Evolutionary conservation across 2,329 filamentous ascomycete species (phyloP).

Genomic region (Diaporthe vexans): DNA sequence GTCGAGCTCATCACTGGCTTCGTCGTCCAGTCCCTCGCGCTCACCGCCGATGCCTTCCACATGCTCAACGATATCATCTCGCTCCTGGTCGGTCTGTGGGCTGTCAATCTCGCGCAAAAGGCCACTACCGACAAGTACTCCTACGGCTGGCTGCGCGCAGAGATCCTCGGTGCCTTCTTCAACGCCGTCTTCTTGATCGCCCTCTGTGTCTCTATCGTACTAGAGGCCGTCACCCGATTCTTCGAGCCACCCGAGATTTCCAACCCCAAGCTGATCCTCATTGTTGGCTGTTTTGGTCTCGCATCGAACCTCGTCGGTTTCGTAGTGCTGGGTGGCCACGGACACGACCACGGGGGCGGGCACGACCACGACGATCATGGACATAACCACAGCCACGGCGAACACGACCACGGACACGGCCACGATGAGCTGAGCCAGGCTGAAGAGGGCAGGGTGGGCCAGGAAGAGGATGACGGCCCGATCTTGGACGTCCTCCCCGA

Average conservation of each 20-base stretch:
- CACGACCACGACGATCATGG: slow-evolving; percentile 67
- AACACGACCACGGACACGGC: slow-evolving; percentile 47
- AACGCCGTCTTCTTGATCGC: slow-evolving; percentile 98
- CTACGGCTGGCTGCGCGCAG: slow-evolving; percentile 97
- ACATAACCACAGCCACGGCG: slow-evolving; percentile 57
- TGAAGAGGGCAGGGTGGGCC: slow-evolving; percentile 65
- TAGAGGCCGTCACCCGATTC: slow-evolving; percentile 93
- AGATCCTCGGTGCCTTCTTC: slow-evolving; percentile 95
- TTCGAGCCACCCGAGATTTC: slow-evolving; percentile 90
- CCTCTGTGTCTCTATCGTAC: slow-evolving; percentile 94
- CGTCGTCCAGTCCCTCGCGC: slow-evolving; percentile 88
- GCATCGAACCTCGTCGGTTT: slow-evolving; percentile 91
- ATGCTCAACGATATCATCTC: slow-evolving; percentile 99
- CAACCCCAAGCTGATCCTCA: slow-evolving; percentile 88
- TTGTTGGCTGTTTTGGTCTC: slow-evolving; percentile 89
- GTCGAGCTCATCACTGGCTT: slow-evolving; percentile 90
- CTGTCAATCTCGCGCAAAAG: slow-evolving; percentile 88
- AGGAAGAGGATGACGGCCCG: slow-evolving; percentile 68
- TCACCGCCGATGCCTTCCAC: slow-evolving; percentile 97
- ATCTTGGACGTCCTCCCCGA: slow-evolving; percentile 75
- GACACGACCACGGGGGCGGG: slow-evolving; percentile 80
- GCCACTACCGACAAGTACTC: slow-evolving; percentile 93
- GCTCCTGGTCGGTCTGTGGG: slow-evolving; percentile 92
- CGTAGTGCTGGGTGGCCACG: slow-evolving; percentile 92
- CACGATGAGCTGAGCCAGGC: slow-evolving; percentile 57